Conservation (phyloP, 2,329 filamentous ascomycete genomes). For the Aspergillus intermedius region DNA sequence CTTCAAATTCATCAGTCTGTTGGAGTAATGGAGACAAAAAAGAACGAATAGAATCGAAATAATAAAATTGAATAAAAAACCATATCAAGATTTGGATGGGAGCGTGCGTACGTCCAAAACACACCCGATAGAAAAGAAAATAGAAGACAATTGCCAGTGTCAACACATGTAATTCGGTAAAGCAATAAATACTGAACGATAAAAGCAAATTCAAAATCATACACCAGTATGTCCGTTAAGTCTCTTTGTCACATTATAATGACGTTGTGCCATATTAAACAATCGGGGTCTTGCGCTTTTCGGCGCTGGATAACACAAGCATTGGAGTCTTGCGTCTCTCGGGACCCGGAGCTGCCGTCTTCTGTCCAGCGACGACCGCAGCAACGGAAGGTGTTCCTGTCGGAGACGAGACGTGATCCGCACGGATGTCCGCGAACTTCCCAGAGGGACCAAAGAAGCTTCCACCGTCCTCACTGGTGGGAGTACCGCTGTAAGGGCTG, state of each 20-base stretch:
- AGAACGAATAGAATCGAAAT: too few relatives aligned
- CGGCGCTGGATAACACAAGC: constrained; percentile 78
- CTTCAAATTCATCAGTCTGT: too few relatives aligned
- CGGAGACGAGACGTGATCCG: constrained; percentile 30
- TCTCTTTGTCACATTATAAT: constrained; percentile 30
- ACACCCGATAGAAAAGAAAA: too few relatives aligned
- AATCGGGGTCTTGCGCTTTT: constrained; percentile 76
- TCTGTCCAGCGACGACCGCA: constrained; percentile 46
- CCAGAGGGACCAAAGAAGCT: constrained; percentile 42
- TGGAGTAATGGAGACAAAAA: too few relatives aligned
- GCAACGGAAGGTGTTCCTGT: constrained; percentile 31
- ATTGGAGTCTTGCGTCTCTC: constrained; percentile 75
- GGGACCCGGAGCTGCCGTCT: constrained; percentile 47
- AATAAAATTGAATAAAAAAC: too few relatives aligned
- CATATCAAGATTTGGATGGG: too few relatives aligned
- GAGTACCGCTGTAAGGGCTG: constrained; percentile 53
- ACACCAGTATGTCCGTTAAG: constrained; percentile 12
- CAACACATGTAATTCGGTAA: neutral
- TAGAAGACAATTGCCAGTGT: too few relatives aligned
- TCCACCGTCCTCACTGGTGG: constrained; percentile 56
- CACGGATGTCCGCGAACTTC: constrained; percentile 46
- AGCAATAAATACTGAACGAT: constrained; percentile 1
- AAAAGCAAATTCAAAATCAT: constrained; percentile 5
- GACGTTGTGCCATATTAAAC: constrained; percentile 40
- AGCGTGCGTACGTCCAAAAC: too few relatives aligned